Evolutionary conservation across 2,329 filamentous ascomycete species (phyloP).

Genomic region (Hymenoscyphus linearis): DNA sequence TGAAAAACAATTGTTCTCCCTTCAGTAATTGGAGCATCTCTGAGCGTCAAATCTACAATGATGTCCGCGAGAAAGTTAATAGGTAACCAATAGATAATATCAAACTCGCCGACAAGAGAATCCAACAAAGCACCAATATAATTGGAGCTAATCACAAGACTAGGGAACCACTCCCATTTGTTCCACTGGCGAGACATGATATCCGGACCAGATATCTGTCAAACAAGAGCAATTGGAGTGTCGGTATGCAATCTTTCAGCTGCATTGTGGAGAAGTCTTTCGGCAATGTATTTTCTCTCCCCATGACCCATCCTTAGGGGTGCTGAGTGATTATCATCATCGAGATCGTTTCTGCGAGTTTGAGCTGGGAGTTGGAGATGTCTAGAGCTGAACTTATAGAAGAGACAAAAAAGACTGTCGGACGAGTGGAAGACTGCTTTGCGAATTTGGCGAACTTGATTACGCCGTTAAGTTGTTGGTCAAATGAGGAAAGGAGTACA

Average conservation of each 20-base stretch:
- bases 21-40: background rate
- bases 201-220: slow-evolving; percentile 41
- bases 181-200: slow-evolving; percentile 44
- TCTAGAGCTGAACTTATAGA: slow-evolving; percentile 22
- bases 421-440: background rate
- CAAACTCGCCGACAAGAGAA: slow-evolving; percentile 22
- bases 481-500: slow-evolving; percentile 29
- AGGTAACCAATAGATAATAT: slow-evolving; percentile 41
- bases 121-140: slow-evolving; percentile 9
- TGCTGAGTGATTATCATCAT: background rate
- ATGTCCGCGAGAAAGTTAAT: slow-evolving; percentile 35
- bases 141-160: slow-evolving; percentile 8
- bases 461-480: slow-evolving; percentile 34
- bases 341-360: slow-evolving; percentile 29
- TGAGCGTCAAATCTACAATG: background rate
- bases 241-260: slow-evolving; percentile 20
- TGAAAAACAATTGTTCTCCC: background rate
- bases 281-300: slow-evolving; percentile 24
- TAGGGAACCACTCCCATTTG: slow-evolving; percentile 50
- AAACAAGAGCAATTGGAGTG: slow-evolving; percentile 39
- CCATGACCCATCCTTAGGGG: slow-evolving; percentile 18
- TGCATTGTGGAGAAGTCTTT: slow-evolving; percentile 38
- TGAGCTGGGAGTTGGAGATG: background rate
- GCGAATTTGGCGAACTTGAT: slow-evolving; percentile 33
- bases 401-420: slow-evolving; percentile 26